These are phyloP conservation scores for Vigna hirtella DNA, from an alignment of 306 rosid genomes.

Conservation along the genomic window DNA sequence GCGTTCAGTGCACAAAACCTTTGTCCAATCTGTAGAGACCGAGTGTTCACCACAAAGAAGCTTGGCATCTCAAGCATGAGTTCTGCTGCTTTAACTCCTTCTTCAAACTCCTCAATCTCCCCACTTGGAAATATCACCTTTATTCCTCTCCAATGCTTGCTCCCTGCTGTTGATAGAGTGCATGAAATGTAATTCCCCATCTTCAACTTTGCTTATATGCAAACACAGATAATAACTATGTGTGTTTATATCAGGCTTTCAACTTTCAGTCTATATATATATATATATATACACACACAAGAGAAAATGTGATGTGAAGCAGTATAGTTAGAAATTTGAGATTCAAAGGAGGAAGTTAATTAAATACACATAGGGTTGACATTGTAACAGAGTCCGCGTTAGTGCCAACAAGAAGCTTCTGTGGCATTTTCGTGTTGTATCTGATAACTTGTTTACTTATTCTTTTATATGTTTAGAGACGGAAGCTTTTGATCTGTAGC, in stretches of 20 bases:
- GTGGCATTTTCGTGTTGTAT: conserved; percentile 23
- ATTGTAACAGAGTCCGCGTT: conserved; percentile 48
- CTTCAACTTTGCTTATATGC: background rate
- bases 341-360: conserved; percentile 43
- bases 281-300: background rate
- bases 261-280: background rate
- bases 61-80: conserved; percentile 85
- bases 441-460: conserved; percentile 1
- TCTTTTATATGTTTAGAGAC: too few relatives aligned
- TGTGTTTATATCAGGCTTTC: conserved; percentile 23
- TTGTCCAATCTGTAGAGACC: conserved; percentile 57
- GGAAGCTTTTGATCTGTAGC: conserved; percentile 28
- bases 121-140: conserved; percentile 78
- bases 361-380: conserved; percentile 38
- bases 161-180: conserved; percentile 53
- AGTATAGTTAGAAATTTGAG: conserved; percentile 23
- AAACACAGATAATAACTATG: background rate
- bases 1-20: conserved; percentile 73
- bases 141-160: conserved; percentile 49
- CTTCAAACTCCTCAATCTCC: conserved; percentile 48
- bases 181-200: conserved; percentile 91
- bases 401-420: conserved; percentile 46
- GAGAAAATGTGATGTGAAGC: background rate
- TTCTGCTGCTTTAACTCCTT: conserved; percentile 69
- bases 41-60: conserved; percentile 67